Base-by-base conservation (phyloP, 2,329 filamentous ascomycete species). In the Colletotrichum lini region DNA sequence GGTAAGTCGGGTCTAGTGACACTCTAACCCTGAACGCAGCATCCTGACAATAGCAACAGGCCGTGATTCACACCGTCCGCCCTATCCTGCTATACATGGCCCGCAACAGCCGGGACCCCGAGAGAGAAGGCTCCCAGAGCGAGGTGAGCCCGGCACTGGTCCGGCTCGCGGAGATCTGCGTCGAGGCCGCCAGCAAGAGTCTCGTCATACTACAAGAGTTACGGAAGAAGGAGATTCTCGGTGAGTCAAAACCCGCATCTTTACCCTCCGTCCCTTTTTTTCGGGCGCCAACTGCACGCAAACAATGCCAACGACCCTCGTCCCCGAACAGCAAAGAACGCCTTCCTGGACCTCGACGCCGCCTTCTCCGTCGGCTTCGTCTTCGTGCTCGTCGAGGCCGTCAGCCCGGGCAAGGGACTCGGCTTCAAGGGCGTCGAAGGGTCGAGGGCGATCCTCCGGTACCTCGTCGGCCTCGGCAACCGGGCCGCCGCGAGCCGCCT, bases 51-150 rank as follows among this genome's bases (percentile, higher is more conserved):
- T 30, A 30, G 4, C 16, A 0, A 1, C 40, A 61, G 64, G 64
- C 64, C 0, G 57, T 72, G 13, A 72, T 72, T 6, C 70, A 69
- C 30, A 60, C 66, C 2, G 66, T 70, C 15, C 66, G 70, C 0
- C 70, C 70, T 2, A 70, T 70, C 4, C 23, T 72, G 2, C 45
- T 72, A 0, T 65, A 70, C 38, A 69, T 72, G 70, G 70, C 70
- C 8, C 65, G 66, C 1, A 61, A 60, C 38, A 72, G 60, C 12
- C 54, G 60, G 0, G 70, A 64, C 1, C 65, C 53, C 12, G 70
- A 65, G 40, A 45, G 58, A 7, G 56, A 60, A 40, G 52, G 15
- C 2, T 26, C 64, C 8, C 30, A 21, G 2, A 70, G 30, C 49
- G 50, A 56, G 2, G 59, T 69, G 18, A 69, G 65, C 12, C 66